Evolutionary conservation across 768 basidiomycete genomes (phyloP).

Genomic region (Lactarius pseudohatsudake): DNA sequence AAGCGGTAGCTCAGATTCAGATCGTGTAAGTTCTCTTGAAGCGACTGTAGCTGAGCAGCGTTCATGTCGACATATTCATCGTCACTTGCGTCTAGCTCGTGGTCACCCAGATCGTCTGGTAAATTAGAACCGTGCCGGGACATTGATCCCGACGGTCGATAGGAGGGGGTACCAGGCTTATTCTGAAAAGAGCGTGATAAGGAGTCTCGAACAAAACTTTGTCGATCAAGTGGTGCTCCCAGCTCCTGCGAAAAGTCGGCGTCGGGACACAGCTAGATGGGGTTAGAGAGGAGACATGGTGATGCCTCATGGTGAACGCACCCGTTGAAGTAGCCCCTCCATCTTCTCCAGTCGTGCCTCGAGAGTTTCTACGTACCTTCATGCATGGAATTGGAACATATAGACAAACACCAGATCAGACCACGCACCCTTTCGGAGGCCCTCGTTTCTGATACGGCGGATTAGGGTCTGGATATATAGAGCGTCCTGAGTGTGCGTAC

Average conservation of each 20-base stretch:
- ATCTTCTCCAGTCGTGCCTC: conserved; percentile 46
- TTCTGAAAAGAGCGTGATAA: conserved; percentile 26
- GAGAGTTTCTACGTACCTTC: conserved; percentile 41
- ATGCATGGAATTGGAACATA: not conserved
- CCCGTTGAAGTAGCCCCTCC: conserved; percentile 41
- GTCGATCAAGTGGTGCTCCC: conserved; percentile 45
- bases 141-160: conserved; percentile 7
- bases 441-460: conserved; percentile 46
- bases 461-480: not conserved
- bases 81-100: conserved; percentile 26
- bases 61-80: conserved; percentile 33
- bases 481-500: conserved; percentile 37
- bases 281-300: not conserved
- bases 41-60: conserved; percentile 30
- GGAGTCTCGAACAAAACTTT: conserved; percentile 35
- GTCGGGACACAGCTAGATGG: conserved; percentile 59
- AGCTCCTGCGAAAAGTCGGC: conserved; percentile 60
- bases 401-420: not conserved
- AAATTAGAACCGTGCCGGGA: not conserved
- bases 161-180: conserved; percentile 11
- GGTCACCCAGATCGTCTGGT: conserved; percentile 9
- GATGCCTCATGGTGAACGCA: conserved; percentile 27
- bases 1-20: conserved; percentile 37
- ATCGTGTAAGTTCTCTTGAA: conserved; percentile 36
- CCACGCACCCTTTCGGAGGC: conserved; percentile 57